Base-by-base conservation (phyloP, 805 yeast species). In the Hanseniaspora clermontiae region DNA sequence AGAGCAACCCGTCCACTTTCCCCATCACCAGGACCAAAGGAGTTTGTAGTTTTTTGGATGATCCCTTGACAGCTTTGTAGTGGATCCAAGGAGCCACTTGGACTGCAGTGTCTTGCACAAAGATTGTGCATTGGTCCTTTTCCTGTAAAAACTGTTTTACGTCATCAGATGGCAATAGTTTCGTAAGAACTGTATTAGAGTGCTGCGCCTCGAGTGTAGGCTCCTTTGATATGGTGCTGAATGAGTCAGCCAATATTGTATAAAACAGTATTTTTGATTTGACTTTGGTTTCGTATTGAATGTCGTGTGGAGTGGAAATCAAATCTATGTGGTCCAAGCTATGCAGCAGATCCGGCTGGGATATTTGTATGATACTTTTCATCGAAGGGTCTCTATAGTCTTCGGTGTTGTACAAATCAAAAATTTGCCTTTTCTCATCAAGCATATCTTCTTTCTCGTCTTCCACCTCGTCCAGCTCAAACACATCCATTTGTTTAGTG, bases 31-130 rank as follows among this genome's bases (percentile, higher is more conserved):
- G 15, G 15, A 53, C 12, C 20, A 20, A 3, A 19, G 57, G 57
- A n/a, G 47, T 14, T 20, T 46, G 49, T 1, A 17, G 32, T 12
- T 20, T 31, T 47, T 39, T 24, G 2, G 52, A 34, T 12, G 47
- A 9, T 0, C 47, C 40, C 24, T 46, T 43, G 0, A 46, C 9
- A 11, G 40, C 40, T 34, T 32, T 53, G 20, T n/a, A 29, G 14
- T 37, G 50, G n/a, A 46, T 42, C 57, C 57, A 53, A 11, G 57
- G 47, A 9, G 57, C 27, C 7, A 53, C 47, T 46, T 53, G 57
- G 36, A 38, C 19, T 19, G 57, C 57, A n/a, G 40, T 14, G 37
- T 53, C 57, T 19, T 38, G 51, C 15, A 53, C 42, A 39, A 38
- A 42, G 9, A 53, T 8, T 1, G 42, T 29, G 3, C 34, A 42